phyloP scores from a whole-genome alignment of 2,329 filamentous ascomycete genomes.

The Rhinocladiella similis region DNA sequence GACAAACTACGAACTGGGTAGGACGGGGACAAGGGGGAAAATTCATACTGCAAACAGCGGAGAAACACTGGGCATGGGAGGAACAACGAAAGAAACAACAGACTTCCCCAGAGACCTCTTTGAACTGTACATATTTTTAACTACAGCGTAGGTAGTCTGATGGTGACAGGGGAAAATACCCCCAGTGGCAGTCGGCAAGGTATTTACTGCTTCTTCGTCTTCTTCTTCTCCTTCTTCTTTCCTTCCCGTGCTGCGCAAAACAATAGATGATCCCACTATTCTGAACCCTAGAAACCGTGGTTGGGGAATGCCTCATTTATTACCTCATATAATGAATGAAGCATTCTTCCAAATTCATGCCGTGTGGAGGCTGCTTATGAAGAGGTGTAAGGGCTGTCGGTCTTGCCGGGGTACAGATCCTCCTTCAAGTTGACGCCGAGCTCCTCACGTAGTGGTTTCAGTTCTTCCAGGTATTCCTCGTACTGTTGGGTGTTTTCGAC shows the following conservation, averaged over 20 bases:
- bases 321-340: background rate
- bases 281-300: background rate
- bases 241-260: background rate
- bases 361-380: background rate
- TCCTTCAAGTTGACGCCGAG: constrained; percentile 90
- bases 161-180: background rate
- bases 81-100: too few species aligned
- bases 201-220: background rate
- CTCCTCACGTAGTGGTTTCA: constrained; percentile 90
- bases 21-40: too few species aligned
- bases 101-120: background rate
- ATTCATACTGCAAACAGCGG: too few species aligned
- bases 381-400: constrained; percentile 27
- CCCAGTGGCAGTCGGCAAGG: background rate
- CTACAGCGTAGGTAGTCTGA: background rate
- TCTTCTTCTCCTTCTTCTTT: background rate
- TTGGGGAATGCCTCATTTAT: background rate
- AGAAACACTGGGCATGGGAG: too few species aligned
- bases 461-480: constrained; percentile 83
- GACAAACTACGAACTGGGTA: too few species aligned
- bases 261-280: background rate
- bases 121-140: background rate
- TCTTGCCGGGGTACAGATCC: constrained; percentile 73
- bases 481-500: constrained; percentile 98
- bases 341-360: background rate